These are phyloP conservation scores for Ramularia collo-cygni DNA, from an alignment of 2,329 filamentous ascomycete species.

Conservation along the genomic window DNA sequence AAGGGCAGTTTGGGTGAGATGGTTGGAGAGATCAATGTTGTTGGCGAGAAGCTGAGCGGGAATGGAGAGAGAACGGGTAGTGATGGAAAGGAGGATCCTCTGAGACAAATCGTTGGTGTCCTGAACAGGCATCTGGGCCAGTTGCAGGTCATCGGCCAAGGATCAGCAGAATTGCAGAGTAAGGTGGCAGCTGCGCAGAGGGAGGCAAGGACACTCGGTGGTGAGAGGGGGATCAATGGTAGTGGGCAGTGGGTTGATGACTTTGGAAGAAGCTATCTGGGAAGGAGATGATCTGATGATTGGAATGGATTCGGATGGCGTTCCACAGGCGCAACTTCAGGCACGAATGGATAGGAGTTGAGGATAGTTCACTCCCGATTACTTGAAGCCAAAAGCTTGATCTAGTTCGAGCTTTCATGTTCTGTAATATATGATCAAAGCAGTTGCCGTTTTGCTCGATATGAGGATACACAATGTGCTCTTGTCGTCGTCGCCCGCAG, in stretches of 20 bases:
- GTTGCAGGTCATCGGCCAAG: conserved; percentile 86
- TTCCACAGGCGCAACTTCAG: too few relatives aligned
- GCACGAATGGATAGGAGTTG: too few relatives aligned
- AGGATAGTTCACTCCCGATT: too few relatives aligned
- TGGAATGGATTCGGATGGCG: too few relatives aligned
- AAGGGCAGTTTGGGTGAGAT: conserved; percentile 87
- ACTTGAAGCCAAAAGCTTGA: too few relatives aligned
- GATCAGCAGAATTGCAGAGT: conserved; percentile 69
- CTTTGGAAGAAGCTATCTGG: conserved; percentile 86
- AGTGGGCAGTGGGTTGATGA: conserved; percentile 73
- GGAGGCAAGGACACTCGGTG: conserved; percentile 55
- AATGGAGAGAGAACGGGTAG: conserved; percentile 75
- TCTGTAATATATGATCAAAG: too few relatives aligned
- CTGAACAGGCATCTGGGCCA: conserved; percentile 89
- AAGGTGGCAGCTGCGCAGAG: conserved; percentile 81
- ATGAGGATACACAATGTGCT: too few relatives aligned
- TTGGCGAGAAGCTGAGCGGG: conserved; percentile 67
- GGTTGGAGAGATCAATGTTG: conserved; percentile 96
- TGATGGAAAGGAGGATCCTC: conserved; percentile 43
- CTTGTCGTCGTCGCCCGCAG: too few relatives aligned
- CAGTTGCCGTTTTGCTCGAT: too few relatives aligned
- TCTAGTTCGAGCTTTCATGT: too few relatives aligned
- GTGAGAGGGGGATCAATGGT: conserved; percentile 32
- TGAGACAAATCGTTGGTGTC: conserved; percentile 91
- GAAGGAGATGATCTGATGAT: conserved; percentile 29